Evolutionary conservation across 1,139 yeast species (phyloP), one percentile per base, ranked within the genome.

Genomic region (Yamadazyma friedrichii): DNA sequence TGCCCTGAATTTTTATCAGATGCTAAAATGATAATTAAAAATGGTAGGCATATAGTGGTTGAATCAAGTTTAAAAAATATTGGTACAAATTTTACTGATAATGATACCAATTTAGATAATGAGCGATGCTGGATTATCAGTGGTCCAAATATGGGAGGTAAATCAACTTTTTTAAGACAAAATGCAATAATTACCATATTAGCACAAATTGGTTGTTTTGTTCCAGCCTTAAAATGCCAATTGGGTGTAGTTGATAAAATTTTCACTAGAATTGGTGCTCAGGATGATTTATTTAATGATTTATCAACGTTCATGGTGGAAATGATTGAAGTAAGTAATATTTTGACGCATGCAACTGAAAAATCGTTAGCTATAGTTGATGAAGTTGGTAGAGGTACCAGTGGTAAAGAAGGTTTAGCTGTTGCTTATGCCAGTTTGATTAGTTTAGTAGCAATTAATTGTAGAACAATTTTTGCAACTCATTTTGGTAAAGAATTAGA

Each of bases 121-220:
- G 54, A 62, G 1, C 56, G 57, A 3, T 37, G 66, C 15, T 87
- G 95, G 91, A 73, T 93, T 8, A 81, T 93, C 4, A 83, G 96
- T 0, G 98, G 98, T 0, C 98, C 98, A 1, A 93, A 93, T 56
- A 93, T 93, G 98, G 98, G 98, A 3, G 98, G 98, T 0, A 93
- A 93, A 55, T 86, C 96, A 34, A 91, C 98, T 0, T 93, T 80
- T 54, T 64, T 93, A 38, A 74, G 98, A 36, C 98, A 91, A 51
- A 86, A 84, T 55, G 98, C 97, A 0, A 63, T 89, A 12, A 86
- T 88, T 36, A 83, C 82, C 0, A 83, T 93, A 35, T 56, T 93
- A 51, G 95, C 96, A 0, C 98, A 93, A 54, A 84, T 88, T 22
- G 98, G 98, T 0, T 79, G 84, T 31, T 91, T 74, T 62, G 95